A percentile compares a stretch with the other conserved stretches of the same genome.
Conservation (phyloP, 225 moss, liverwort and hornwort species). For the Pseudisothecium myosuroides region DNA sequence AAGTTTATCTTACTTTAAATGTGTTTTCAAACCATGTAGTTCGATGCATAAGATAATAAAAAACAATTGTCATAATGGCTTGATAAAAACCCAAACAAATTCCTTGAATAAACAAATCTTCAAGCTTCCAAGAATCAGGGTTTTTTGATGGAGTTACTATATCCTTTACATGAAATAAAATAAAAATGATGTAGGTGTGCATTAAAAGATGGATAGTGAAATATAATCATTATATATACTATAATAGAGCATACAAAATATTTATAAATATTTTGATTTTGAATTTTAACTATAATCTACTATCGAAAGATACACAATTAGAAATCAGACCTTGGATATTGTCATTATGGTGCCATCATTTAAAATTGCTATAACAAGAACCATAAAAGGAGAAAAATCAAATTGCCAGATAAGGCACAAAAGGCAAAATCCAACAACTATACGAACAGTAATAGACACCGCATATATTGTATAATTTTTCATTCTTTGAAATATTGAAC, state of each 20-base stretch:
- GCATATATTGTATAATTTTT: conserved; percentile 73
- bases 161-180: conserved; percentile 13
- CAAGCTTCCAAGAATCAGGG: conserved; percentile 67
- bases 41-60: conserved; percentile 51
- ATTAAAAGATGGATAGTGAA: neutral
- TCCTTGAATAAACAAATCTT: conserved; percentile 67
- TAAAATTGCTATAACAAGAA: conserved; percentile 53
- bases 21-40: conserved; percentile 46
- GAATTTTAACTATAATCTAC: neutral
- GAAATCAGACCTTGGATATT: conserved; percentile 43
- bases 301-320: no score
- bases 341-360: conserved; percentile 84
- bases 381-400: conserved; percentile 72
- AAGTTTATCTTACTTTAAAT: conserved; percentile 23
- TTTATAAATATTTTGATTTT: neutral
- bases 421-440: conserved; percentile 56
- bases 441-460: conserved; percentile 54
- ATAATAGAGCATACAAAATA: neutral
- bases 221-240: neutral
- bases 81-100: conserved; percentile 55
- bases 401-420: conserved; percentile 51
- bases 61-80: conserved; percentile 64
- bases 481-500: conserved; percentile 71
- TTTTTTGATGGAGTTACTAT: conserved; percentile 54
- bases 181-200: neutral